These are phyloP conservation scores for Chrysanthemum seticuspe DNA, from an alignment of 129 eudicot species.

Conservation along the genomic window DNA sequence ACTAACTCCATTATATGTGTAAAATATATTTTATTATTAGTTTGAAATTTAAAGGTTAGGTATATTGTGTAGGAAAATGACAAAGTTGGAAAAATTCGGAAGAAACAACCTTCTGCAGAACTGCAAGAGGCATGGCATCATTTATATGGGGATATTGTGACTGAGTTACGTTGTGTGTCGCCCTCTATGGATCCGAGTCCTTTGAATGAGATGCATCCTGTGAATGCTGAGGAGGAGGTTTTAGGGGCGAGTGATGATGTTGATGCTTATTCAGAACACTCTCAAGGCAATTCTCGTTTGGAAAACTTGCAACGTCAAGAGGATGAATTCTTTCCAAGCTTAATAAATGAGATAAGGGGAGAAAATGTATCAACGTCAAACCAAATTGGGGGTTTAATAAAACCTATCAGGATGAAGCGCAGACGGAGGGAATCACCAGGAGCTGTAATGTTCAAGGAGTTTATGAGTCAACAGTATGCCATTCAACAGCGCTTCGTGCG, in stretches of 20 bases:
- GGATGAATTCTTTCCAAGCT: neutral
- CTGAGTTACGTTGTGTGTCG: neutral
- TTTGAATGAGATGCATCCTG: neutral
- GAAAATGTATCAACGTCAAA: neutral
- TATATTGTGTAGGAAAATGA: neutral
- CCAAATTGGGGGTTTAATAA: neutral
- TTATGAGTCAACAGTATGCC: neutral
- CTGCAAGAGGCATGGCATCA: conserved; percentile 21
- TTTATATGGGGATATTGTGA: neutral
- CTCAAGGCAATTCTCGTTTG: neutral
- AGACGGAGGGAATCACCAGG: neutral
- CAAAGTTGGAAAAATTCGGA: neutral
- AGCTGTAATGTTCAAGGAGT: neutral
- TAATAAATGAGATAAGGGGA: neutral
- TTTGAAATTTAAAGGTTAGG: too few relatives aligned
- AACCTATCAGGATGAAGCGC: neutral
- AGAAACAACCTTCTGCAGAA: conserved; percentile 14
- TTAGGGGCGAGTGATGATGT: neutral
- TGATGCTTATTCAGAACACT: neutral
- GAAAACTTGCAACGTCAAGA: conserved; percentile 2
- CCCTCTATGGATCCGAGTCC: conserved; percentile 14
- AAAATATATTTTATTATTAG: too few relatives aligned
- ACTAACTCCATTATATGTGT: too few relatives aligned
- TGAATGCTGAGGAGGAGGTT: neutral
- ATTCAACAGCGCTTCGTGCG: neutral